Base-by-base conservation (phyloP, 1,139 yeast genomes). In the Debaryomycetaceae sp. region DNA sequence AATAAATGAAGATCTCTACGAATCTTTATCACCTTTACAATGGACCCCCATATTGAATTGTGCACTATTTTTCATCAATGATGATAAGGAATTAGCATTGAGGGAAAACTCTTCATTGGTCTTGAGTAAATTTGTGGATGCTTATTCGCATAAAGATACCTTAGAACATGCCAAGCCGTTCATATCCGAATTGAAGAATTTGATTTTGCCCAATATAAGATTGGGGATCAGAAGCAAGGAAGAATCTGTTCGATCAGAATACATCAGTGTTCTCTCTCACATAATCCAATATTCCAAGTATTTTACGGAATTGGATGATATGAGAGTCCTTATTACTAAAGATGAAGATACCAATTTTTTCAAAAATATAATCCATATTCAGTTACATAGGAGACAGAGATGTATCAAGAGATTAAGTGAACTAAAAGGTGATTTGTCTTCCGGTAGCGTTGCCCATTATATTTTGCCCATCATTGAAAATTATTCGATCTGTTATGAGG, bases 271-370 rank as follows among this genome's bases (percentile, higher is more conserved):
- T 31, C 68, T 91, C 47, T 80, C 83, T 3, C 83, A 86, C 52
- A 66, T 82, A 41, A 85, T 89, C n/a, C 66, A 68, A 35, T 55
- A 72, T 33, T 64, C 81, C 5, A 65, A 67, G n/a, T 68, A 74
- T 52, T 78, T 72, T 52, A 67, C 70, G 8, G 87, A 78, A 3
- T 68, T 89, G 39, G 70, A 72, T 24, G 95, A 87, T 53, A 75
- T 90, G 91, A 77, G 78, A 47, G 72, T 79, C 1, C 68, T 93
- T 41, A 66, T 85, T 1, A 77, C 72, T 54, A 76, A 76, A 41
- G 95, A 89, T 55, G 95, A 85, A 40, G 97, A 89, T 56, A 86
- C 90, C 1, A 84, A 88, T 60, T 90, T 93, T 59, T 93, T 93
- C 69, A 68, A 73, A 46, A 90, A 90, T 57, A 75, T 95, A 38